Conservation (phyloP, 345 rosid genomes). For the Anastatica hierochuntica region DNA sequence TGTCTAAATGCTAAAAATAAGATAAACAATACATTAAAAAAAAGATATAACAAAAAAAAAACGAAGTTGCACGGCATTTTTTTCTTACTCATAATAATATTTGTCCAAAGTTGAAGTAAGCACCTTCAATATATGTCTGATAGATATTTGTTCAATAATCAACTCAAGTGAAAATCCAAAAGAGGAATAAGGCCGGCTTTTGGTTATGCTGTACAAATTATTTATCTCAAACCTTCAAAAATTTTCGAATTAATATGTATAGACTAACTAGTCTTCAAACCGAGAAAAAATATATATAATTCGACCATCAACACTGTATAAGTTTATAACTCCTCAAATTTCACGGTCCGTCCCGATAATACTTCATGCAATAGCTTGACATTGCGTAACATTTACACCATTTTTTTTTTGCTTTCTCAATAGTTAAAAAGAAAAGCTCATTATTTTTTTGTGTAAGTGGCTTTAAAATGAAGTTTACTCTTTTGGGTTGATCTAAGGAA, state of each 20-base stretch:
- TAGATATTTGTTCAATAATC: slow-evolving; percentile 10
- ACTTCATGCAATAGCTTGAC: background rate
- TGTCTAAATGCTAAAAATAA: too few relatives aligned
- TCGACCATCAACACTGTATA: too few relatives aligned
- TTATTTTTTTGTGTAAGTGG: background rate
- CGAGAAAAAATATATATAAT: too few relatives aligned
- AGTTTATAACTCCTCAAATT: too few relatives aligned
- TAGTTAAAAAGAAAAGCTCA: background rate
- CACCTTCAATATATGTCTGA: slow-evolving; percentile 15
- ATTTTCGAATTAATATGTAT: too few relatives aligned
- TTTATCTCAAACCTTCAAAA: too few relatives aligned
- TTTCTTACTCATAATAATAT: background rate
- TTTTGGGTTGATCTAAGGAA: background rate
- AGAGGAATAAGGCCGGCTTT: too few relatives aligned
- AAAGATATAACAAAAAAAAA: too few relatives aligned
- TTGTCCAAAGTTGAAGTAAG: slow-evolving; percentile 16
- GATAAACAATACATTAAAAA: too few relatives aligned
- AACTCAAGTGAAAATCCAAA: background rate
- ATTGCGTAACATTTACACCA: slow-evolving; percentile 6
- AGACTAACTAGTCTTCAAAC: too few relatives aligned
- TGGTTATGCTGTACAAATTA: too few relatives aligned
- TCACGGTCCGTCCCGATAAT: too few relatives aligned
- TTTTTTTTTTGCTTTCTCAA: background rate
- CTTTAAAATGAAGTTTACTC: background rate
- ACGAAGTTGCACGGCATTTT: background rate